Evolutionary conservation across 1,284 basidiomycete genomes (phyloP).

Genomic region (Ustanciosporium gigantosporum): DNA sequence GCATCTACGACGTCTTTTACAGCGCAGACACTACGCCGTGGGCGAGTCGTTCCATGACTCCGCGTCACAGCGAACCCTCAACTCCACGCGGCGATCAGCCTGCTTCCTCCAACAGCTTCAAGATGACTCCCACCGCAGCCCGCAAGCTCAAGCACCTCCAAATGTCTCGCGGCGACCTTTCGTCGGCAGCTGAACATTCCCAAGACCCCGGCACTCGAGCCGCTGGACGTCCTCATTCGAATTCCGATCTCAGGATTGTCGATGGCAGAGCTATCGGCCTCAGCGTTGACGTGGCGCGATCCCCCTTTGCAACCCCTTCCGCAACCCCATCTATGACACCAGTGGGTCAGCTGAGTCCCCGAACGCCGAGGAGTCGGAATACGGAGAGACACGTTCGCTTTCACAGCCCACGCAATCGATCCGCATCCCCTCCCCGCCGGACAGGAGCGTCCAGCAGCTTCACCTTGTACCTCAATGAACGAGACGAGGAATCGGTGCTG

Average conservation of each 20-base stretch:
- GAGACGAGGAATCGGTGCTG: conserved; percentile 24
- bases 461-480: conserved; percentile 17
- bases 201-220: conserved; percentile 3
- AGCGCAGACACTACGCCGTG: conserved; percentile 37
- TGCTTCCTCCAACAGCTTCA: background rate
- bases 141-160: conserved; percentile 43
- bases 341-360: conserved; percentile 10
- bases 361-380: conserved; percentile 3
- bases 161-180: conserved; percentile 41
- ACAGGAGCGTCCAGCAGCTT: conserved; percentile 29
- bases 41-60: conserved; percentile 36
- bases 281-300: conserved; percentile 11
- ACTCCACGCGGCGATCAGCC: conserved; percentile 18
- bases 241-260: conserved; percentile 10
- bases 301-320: conserved; percentile 21
- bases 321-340: conserved; percentile 18
- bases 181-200: conserved; percentile 18
- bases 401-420: conserved; percentile 1
- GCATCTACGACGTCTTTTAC: conserved; percentile 56
- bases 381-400: conserved; percentile 27
- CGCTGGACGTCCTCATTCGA: conserved; percentile 1
- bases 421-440: conserved; percentile 7
- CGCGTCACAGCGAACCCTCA: conserved; percentile 34
- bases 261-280: conserved; percentile 25
- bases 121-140: conserved; percentile 46